Percentiles rank a stretch among this genome's conserved stretches.
Evolutionary conservation across 352 stramenopile genomes (phyloP).

Genomic region (Globisporangium radiosum): DNA sequence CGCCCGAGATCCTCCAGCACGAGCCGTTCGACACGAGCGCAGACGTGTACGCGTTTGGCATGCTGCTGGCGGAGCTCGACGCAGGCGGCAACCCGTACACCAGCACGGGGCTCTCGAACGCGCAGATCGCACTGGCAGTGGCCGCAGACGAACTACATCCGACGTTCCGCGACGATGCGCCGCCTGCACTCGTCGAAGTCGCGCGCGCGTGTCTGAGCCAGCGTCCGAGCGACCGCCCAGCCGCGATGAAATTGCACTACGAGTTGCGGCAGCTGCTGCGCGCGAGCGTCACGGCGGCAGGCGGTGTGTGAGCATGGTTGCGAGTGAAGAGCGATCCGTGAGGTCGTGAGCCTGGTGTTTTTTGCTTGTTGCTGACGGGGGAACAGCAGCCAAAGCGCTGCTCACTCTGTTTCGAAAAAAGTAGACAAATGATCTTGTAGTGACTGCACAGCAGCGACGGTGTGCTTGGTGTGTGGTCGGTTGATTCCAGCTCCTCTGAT

Average conservation of each 20-base stretch:
- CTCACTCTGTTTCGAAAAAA: too few species aligned
- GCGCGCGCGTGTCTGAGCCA: slow-evolving; percentile 39
- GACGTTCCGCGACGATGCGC: slow-evolving; percentile 38
- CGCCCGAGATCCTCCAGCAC: slow-evolving; percentile 26
- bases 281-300: not conserved
- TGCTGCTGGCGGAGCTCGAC: slow-evolving; percentile 32
- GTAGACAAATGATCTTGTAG: too few species aligned
- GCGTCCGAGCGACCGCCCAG: slow-evolving; percentile 40
- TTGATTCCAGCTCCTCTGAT: too few species aligned
- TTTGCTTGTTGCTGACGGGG: too few species aligned
- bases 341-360: too few species aligned
- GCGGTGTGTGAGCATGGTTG: not conserved
- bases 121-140: slow-evolving; percentile 40
- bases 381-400: too few species aligned
- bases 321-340: too few species aligned
- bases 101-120: slow-evolving; percentile 4
- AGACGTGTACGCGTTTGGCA: slow-evolving; percentile 28
- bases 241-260: slow-evolving; percentile 60
- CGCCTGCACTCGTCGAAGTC: slow-evolving; percentile 33
- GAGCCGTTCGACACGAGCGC: slow-evolving; percentile 13
- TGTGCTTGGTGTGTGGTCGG: too few species aligned
- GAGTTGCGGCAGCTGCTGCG: slow-evolving; percentile 20
- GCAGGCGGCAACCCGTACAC: slow-evolving; percentile 23
- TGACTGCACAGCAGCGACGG: too few species aligned
- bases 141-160: slow-evolving; percentile 37